A percentile compares a stretch with the other conserved stretches of the same genome.
Evolutionary conservation across 257 asterid genomes (phyloP).

Genomic region (Jaltomata sinuosa): DNA sequence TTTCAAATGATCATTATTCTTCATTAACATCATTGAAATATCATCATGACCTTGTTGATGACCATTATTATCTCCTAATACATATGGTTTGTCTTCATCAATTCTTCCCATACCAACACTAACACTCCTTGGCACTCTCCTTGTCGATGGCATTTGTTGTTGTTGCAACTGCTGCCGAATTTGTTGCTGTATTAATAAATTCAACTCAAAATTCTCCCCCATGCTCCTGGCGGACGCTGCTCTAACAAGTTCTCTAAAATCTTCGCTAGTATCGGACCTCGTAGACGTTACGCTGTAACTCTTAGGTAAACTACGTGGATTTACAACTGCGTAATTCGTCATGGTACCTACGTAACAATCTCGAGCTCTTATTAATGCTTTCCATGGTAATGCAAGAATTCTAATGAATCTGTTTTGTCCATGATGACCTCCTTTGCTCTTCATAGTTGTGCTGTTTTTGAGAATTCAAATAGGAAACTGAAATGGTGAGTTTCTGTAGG

Average conservation of each 20-base stretch:
- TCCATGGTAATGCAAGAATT: conserved; percentile 37
- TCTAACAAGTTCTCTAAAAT: conserved; percentile 45
- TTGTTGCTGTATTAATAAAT: conserved; percentile 20
- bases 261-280: conserved; percentile 26
- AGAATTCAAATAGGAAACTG: background rate
- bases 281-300: conserved; percentile 38
- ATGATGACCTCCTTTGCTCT: conserved; percentile 6
- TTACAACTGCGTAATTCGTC: conserved; percentile 6
- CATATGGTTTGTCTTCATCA: conserved; percentile 62
- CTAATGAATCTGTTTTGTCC: conserved; percentile 30
- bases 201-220: conserved; percentile 12
- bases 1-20: conserved; percentile 14
- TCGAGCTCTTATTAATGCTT: conserved; percentile 22
- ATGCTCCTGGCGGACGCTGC: conserved; percentile 39
- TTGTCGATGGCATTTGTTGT: conserved; percentile 5
- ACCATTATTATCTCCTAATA: conserved; percentile 29
- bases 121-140: conserved; percentile 49
- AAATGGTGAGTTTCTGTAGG: no score
- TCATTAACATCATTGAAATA: conserved; percentile 10
- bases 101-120: conserved; percentile 82
- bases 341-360: conserved; percentile 34
- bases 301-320: background rate
- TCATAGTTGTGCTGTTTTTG: background rate
- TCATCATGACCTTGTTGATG: no score
- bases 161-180: background rate